phyloP scores from a whole-genome alignment of 2,329 filamentous ascomycete species.

The Ophiostoma piceae region DNA sequence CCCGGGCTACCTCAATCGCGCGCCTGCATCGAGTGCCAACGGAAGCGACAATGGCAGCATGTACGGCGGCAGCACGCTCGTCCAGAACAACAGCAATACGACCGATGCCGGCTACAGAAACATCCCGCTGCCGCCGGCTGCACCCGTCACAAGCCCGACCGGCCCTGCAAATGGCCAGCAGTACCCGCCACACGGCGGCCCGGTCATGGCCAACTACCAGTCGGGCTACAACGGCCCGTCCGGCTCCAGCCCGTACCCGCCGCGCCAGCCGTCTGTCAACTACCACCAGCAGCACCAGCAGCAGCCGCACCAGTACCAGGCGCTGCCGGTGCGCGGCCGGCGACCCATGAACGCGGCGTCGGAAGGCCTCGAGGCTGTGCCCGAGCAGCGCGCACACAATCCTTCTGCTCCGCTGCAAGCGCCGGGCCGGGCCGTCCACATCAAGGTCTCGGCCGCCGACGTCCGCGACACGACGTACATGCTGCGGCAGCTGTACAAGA shows the following conservation, averaged over 20 bases:
- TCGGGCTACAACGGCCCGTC: neutral
- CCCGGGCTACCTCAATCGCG: neutral
- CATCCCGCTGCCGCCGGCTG: conserved; percentile 16
- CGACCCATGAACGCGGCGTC: neutral
- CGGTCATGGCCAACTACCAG: neutral
- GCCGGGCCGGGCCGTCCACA: neutral
- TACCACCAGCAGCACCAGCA: neutral
- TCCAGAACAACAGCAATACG: neutral
- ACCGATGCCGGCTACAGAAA: neutral
- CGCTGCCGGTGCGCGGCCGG: neutral
- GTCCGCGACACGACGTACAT: conserved; percentile 23
- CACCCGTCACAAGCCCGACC: neutral
- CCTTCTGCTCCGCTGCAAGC: too few relatives aligned
- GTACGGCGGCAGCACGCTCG: neutral
- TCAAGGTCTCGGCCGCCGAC: conserved; percentile 19
- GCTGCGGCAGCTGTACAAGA: conserved; percentile 25
- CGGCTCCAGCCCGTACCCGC: neutral
- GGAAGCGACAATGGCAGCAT: conserved; percentile 7
- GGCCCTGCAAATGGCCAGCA: neutral
- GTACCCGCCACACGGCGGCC: neutral
- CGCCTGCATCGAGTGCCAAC: neutral
- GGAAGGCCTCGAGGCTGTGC: neutral
- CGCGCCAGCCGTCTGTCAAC: neutral
- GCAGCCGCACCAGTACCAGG: neutral
- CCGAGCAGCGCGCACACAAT: neutral